Evolutionary conservation across 2,329 filamentous ascomycete species (phyloP).

Genomic region (Ophiostoma ulmi): DNA sequence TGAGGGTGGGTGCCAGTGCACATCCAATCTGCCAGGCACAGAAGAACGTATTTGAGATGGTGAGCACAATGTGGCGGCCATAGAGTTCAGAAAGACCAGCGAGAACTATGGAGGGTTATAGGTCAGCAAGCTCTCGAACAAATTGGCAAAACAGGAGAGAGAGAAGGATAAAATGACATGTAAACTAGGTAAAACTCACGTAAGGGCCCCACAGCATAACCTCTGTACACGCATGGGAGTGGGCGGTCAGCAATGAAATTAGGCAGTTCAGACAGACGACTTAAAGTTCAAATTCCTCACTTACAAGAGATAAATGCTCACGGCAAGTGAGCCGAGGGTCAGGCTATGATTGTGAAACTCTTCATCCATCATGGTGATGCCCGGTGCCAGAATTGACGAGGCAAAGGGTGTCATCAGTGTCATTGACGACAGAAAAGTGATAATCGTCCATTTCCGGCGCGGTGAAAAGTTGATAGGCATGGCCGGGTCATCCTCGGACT

Average conservation of each 20-base stretch:
- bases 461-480: slow-evolving; percentile 56
- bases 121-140: not conserved
- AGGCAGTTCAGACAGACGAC: not conserved
- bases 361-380: slow-evolving; percentile 40
- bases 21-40: slow-evolving; percentile 62
- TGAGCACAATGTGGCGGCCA: slow-evolving; percentile 60
- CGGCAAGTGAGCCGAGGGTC: slow-evolving; percentile 48
- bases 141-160: not conserved
- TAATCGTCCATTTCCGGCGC: slow-evolving; percentile 54
- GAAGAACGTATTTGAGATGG: slow-evolving; percentile 61
- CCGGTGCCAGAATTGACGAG: slow-evolving; percentile 55
- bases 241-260: not conserved
- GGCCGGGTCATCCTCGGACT: slow-evolving; percentile 51
- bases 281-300: not conserved
- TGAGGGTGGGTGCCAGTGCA: slow-evolving; percentile 52
- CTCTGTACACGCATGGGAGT: slow-evolving; percentile 31
- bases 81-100: slow-evolving; percentile 35
- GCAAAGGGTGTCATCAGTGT: slow-evolving; percentile 63
- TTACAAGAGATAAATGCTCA: slow-evolving; percentile 55
- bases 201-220: slow-evolving; percentile 55
- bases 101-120: not conserved
- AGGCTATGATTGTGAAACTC: slow-evolving; percentile 43
- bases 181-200: slow-evolving; percentile 48
- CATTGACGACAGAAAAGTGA: slow-evolving; percentile 52
- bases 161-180: slow-evolving; percentile 43